Evolutionary conservation across 805 yeast species (phyloP).

Genomic region (Yarrowia sp.): DNA sequence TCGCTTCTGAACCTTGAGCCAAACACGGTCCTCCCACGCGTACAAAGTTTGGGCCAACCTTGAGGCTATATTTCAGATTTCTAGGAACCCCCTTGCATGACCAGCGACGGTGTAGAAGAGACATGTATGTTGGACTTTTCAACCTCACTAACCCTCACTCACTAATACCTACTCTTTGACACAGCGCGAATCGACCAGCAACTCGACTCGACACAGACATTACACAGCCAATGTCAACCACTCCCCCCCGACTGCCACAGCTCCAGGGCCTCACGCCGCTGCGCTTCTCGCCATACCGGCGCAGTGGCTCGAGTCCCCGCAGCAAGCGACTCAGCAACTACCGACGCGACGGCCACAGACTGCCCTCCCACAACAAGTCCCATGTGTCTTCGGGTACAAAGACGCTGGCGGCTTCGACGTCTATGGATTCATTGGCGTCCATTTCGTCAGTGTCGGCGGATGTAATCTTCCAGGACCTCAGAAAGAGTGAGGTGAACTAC

Average conservation of each 20-base stretch:
- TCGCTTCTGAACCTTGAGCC: background rate
- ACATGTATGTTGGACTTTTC: too few relatives aligned
- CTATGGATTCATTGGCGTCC: slow-evolving; percentile 28
- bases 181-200: too few relatives aligned
- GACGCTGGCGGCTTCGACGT: slow-evolving; percentile 16
- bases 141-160: background rate
- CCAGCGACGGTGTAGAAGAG: too few relatives aligned
- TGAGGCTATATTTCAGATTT: background rate
- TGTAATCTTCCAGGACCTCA: slow-evolving; percentile 12
- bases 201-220: background rate
- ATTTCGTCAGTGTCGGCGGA: slow-evolving; percentile 10
- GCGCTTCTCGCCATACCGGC: slow-evolving; percentile 37
- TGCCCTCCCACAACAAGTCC: background rate
- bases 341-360: slow-evolving; percentile 8
- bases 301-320: slow-evolving; percentile 8
- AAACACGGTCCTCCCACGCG: slow-evolving; percentile 1
- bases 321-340: slow-evolving; percentile 22
- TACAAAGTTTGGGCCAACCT: background rate
- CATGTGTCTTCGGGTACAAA: background rate
- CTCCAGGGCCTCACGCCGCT: slow-evolving; percentile 36
- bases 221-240: slow-evolving; percentile 15
- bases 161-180: too few relatives aligned
- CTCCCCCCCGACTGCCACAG: slow-evolving; percentile 35
- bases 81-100: slow-evolving; percentile 34
- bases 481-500: slow-evolving; percentile 16